Base-by-base conservation (phyloP, 345 rosid genomes). In the Brassica incana region DNA sequence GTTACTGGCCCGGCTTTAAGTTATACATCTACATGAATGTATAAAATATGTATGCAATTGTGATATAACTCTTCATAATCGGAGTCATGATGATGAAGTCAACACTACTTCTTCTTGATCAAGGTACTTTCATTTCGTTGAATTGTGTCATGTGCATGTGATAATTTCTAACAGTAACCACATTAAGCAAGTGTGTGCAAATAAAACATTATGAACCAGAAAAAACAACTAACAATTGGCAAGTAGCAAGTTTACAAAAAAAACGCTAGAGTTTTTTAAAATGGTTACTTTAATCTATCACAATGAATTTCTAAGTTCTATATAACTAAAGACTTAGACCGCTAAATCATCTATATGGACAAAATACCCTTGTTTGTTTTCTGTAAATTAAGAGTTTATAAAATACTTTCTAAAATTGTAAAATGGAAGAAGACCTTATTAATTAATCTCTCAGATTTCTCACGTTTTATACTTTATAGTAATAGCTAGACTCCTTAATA, bases 1-100 rank as follows among this genome's bases (percentile, higher is more conserved):
- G 45, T 58, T 58, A 73, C 29, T 33, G 82, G 82, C 82, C 82
- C 82, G 78, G 78, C 82, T 74, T 74, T 63, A 52, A 62, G 66
- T 74, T 74, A 68, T 74, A 69, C 71, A 79, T 74, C 66, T 62
- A 74, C 59, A 15, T 63, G 66, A 35, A 32, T 74, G 69, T 79
- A 20, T 56, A 30, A 59, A 67, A 56, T 72, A 59, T 66, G 48
- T 67, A 79, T 69, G 75, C 74, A 50, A 74, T 68, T 79, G 70
- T 73, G 67, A 67, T 33, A 68, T 74, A 33, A 43, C 5, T 43
- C 23, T 72, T 72, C 38, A 58, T 60, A 43, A 18, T 43, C 27
- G 29, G 45, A n/a, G 65, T 50, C 64, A 64, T 36, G 69, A 73
- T 56, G 9, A 56, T 56, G 61, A 58, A 67, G 69, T 67, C 30